Evolutionary conservation across 768 basidiomycete genomes (phyloP).

Genomic region (Udeniomyces megalosporus): DNA sequence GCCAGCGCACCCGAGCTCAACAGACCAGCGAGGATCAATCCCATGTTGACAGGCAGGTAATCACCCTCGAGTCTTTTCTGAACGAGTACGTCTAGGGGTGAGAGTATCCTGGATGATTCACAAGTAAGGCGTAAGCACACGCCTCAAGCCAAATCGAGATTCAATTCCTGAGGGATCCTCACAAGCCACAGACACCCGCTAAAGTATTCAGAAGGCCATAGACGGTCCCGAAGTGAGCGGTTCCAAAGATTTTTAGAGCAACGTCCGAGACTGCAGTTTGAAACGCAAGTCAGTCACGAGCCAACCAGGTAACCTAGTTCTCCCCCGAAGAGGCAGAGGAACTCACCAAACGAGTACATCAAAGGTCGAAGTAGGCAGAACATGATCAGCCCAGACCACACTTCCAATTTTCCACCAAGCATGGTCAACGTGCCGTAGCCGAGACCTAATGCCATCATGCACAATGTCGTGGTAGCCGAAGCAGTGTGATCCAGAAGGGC

Average conservation of each 20-base stretch:
- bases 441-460: slow-evolving; percentile 24
- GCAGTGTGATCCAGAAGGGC: slow-evolving; percentile 22
- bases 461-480: slow-evolving; percentile 19
- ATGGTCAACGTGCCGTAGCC: slow-evolving; percentile 26
- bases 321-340: no score
- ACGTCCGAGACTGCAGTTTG: neutral
- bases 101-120: slow-evolving; percentile 15
- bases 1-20: slow-evolving; percentile 15
- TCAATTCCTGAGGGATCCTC: neutral
- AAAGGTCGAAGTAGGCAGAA: slow-evolving; percentile 28
- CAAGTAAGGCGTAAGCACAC: neutral
- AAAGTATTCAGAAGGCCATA: slow-evolving; percentile 31
- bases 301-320: neutral
- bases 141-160: neutral
- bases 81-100: slow-evolving; percentile 29
- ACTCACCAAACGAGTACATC: slow-evolving; percentile 28
- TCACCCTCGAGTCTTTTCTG: slow-evolving; percentile 27
- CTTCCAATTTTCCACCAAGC: slow-evolving; percentile 16
- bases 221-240: slow-evolving; percentile 31
- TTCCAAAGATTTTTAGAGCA: slow-evolving; percentile 22
- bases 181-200: slow-evolving; percentile 26
- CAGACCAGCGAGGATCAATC: slow-evolving; percentile 21
- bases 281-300: neutral
- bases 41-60: slow-evolving; percentile 25
- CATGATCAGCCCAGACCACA: slow-evolving; percentile 27